Conservation (phyloP, 441 rosid genomes). For the Gossypium schwendimanii region DNA sequence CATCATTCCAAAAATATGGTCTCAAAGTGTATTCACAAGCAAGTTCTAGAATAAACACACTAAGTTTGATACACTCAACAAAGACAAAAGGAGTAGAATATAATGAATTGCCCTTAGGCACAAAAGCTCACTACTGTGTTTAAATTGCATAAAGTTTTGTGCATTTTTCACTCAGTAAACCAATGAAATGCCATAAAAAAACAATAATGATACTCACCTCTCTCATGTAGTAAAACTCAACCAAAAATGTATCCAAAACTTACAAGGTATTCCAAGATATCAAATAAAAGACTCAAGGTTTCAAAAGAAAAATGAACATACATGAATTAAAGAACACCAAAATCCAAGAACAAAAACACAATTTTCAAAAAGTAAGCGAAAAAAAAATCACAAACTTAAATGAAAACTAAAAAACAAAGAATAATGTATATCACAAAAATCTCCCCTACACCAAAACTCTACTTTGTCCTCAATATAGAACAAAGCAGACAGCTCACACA, state of each 20-base stretch:
- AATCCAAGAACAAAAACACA: neutral
- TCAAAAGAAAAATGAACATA: neutral
- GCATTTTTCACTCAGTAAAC: neutral
- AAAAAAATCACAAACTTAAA: too few relatives aligned
- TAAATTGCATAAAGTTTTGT: neutral
- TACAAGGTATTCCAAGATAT: neutral
- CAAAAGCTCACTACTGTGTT: neutral
- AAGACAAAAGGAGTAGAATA: neutral
- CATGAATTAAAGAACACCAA: neutral
- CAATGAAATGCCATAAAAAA: too few relatives aligned
- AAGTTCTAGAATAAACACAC: neutral
- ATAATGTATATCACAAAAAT: too few relatives aligned
- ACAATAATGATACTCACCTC: neutral
- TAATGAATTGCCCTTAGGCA: neutral
- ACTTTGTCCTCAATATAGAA: too few relatives aligned
- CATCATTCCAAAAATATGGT: neutral
- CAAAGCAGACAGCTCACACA: too few relatives aligned
- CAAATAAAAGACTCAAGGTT: neutral
- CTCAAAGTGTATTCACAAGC: neutral
- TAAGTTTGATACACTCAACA: neutral
- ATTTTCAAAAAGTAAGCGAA: neutral
- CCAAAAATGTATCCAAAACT: neutral
- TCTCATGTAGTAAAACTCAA: neutral
- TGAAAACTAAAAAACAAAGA: too few relatives aligned
- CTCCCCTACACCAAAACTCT: too few relatives aligned